Percentiles rank a stretch among this genome's conserved stretches.
Conservation (phyloP, 2,329 filamentous ascomycete genomes). For the Alternaria longipes region DNA sequence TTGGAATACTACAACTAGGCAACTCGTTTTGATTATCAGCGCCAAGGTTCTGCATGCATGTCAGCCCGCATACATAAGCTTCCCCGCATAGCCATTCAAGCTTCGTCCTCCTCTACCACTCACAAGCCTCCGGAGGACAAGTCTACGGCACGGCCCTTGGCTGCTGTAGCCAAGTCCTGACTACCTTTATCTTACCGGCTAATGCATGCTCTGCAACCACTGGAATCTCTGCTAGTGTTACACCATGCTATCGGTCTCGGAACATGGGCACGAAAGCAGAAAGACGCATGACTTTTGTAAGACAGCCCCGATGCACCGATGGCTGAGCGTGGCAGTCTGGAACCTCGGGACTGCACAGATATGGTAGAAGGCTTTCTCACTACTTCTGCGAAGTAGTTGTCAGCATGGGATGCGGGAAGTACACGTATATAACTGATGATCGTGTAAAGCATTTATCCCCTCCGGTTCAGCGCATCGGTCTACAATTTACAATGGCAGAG, state of each 20-base stretch:
- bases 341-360: conserved; percentile 10
- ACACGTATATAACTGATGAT: background rate
- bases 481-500: conserved; percentile 18
- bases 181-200: conserved; percentile 14
- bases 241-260: conserved; percentile 26
- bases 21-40: background rate
- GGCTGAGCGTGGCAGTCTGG: background rate
- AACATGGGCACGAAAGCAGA: conserved; percentile 16
- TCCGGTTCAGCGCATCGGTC: too few species aligned
- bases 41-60: conserved; percentile 21
- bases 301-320: conserved; percentile 2
- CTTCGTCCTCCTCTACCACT: conserved; percentile 13
- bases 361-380: background rate
- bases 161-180: background rate
- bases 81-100: conserved; percentile 31
- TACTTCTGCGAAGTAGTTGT: background rate
- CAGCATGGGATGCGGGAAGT: background rate
- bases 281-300: conserved; percentile 8
- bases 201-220: conserved; percentile 15
- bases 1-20: background rate
- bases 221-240: conserved; percentile 19
- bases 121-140: conserved; percentile 8
- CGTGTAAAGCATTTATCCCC: too few species aligned
- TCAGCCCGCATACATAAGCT: conserved; percentile 30
- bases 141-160: background rate